Evolutionary conservation across 1,139 yeast genomes (phyloP), one percentile per base, ranked within the genome.

Genomic region (Geotrichum cucujoidarum): DNA sequence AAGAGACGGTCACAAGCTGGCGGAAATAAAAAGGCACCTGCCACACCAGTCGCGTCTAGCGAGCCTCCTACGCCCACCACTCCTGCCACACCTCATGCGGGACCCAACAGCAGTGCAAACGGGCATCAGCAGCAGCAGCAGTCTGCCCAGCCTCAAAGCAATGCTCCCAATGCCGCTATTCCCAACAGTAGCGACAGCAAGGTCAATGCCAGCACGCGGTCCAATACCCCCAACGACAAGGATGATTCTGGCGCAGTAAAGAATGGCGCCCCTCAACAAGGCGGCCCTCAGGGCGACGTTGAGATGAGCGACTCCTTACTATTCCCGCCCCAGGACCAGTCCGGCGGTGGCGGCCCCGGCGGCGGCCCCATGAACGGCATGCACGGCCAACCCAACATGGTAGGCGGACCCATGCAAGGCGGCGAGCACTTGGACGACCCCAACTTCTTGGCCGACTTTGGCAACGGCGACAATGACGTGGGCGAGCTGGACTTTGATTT

Each of bases 11-110:
- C n/a, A n/a, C n/a, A n/a, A n/a, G n/a, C n/a, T n/a, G 51, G 50
- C 20, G 51, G 48, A 34, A 10, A 10, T 6, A 24, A 24, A 56
- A 57, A 39, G 27, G 16, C 38, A 53, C 53, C 58, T 10, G 61
- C 59, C 16, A 58, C 65, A 17, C 64, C 67, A 1, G 65, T 64
- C 25, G 60, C 54, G 51, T 43, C 53, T 10, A 62, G 67, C 4
- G 70, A 66, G 48, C 69, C 70, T 5, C 69, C 67, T n/a, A 66
- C 70, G 10, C 70, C 70, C 4, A 65, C 69, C 11, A 66, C 70
- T 29, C 70, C 70, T 1, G 60, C 65, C 10, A 67, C 70, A 1
- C 70, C 38, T 4, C 38, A 35, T 35, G 38, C 38, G 2, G 38
- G n/a, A 8, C 35, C 49, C 16, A 33, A 43, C 40, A 18, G 41